Percentiles rank a stretch among this genome's conserved stretches.
These are phyloP conservation scores for Aspergillus sp. DNA, from an alignment of 2,329 filamentous ascomycete species.

Conservation along the genomic window DNA sequence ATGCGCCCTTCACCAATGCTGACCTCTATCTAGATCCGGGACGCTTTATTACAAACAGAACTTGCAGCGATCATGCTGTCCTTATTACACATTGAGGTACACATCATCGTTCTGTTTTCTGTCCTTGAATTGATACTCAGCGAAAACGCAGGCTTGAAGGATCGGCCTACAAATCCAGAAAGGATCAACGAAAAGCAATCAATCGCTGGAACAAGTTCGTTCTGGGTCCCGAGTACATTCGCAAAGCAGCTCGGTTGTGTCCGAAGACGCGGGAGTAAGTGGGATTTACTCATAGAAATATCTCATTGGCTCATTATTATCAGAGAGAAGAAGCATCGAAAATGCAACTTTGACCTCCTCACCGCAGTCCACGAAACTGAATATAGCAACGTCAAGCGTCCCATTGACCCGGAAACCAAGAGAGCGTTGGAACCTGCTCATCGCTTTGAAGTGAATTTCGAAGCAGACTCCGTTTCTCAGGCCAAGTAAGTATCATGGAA, in stretches of 20 bases:
- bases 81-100: constrained; percentile 61
- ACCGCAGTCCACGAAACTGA: constrained; percentile 40
- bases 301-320: neutral
- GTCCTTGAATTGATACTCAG: neutral
- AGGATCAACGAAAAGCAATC: constrained; percentile 44
- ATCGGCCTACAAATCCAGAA: constrained; percentile 37
- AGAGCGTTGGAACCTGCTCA: constrained; percentile 44
- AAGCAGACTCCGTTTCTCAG: constrained; percentile 42
- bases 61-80: constrained; percentile 77
- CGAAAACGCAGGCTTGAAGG: constrained; percentile 35
- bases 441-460: constrained; percentile 45
- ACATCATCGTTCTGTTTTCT: neutral
- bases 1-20: neutral
- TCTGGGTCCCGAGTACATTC: constrained; percentile 44
- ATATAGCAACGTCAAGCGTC: constrained; percentile 39
- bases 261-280: constrained; percentile 42
- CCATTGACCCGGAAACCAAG: constrained; percentile 40
- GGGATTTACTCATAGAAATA: neutral
- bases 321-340: constrained; percentile 41
- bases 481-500: constrained; percentile 33
- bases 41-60: constrained; percentile 48
- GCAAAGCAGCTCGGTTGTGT: constrained; percentile 40
- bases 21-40: constrained; percentile 35
- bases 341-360: constrained; percentile 40
- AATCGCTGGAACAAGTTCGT: constrained; percentile 47